These are phyloP conservation scores for Chrysanthemum lavandulifolium DNA, from an alignment of 129 eudicot genomes.

Conservation along the genomic window DNA sequence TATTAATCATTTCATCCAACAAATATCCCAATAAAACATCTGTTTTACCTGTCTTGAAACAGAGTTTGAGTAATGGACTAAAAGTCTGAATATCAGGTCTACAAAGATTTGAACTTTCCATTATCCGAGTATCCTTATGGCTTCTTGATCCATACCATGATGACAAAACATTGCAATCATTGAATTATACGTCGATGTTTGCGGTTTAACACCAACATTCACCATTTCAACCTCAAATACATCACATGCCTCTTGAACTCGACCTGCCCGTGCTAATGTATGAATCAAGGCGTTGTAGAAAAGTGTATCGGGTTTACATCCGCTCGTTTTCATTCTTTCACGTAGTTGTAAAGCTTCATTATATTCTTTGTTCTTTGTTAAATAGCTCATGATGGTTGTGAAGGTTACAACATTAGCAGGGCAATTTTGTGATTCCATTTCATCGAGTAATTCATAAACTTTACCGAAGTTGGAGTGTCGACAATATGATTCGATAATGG, in stretches of 20 bases:
- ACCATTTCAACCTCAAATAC: slow-evolving; percentile 72
- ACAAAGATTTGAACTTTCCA: slow-evolving; percentile 48
- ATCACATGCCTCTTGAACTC: slow-evolving; percentile 45
- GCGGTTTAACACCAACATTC: slow-evolving; percentile 34
- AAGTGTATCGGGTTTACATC: slow-evolving; percentile 74
- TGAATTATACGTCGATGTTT: slow-evolving; percentile 73
- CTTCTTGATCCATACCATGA: slow-evolving; percentile 54
- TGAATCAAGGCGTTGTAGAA: slow-evolving; percentile 75
- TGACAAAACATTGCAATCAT: slow-evolving; percentile 82
- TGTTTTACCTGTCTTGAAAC: slow-evolving; percentile 42
- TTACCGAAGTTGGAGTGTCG: slow-evolving; percentile 39
- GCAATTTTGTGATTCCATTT: slow-evolving; percentile 49
- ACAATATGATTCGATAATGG: slow-evolving; percentile 73
- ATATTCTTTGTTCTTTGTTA: slow-evolving; percentile 47
- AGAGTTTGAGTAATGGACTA: slow-evolving; percentile 60
- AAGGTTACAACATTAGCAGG: slow-evolving; percentile 71
- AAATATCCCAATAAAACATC: slow-evolving; percentile 36
- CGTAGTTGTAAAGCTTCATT: slow-evolving; percentile 62
- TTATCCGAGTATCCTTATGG: slow-evolving; percentile 40
- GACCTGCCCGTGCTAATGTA: slow-evolving; percentile 58
- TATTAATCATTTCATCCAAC: slow-evolving; percentile 62
- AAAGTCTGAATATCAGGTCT: slow-evolving; percentile 73
- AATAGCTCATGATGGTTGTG: slow-evolving; percentile 70
- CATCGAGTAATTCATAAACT: slow-evolving; percentile 67
- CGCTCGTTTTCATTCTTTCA: slow-evolving; percentile 53